Base-by-base conservation (phyloP, 495 filamentous ascomycete species). In the Opeltia flavorubescens region DNA sequence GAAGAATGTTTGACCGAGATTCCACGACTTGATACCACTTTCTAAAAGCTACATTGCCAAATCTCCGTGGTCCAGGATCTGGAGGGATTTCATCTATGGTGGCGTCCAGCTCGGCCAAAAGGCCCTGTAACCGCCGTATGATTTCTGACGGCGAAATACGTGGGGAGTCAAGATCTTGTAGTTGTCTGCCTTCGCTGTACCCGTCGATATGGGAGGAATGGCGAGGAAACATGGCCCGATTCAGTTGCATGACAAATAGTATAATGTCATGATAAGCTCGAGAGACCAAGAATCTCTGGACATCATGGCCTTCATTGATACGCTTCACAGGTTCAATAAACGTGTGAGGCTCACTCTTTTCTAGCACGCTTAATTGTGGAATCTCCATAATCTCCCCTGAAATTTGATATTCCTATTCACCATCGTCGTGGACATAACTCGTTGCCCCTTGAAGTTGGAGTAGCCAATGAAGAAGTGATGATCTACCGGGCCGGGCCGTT, bases 21-120 rank as follows among this genome's bases (percentile, higher is more conserved):
- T 80, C 77, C 25, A 89, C 67, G 11, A 84, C 58, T 47, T 76
- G 62, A 58, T 83, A 72, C 87, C 89, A 99, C 52, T 67, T 82
- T 18, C 88, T 71, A 61, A 95, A 96, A 51, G 80, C 84, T 34
- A 84, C 65, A 60, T 99, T 96, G 4, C 93, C 91, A 59, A 95
- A 99, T 44, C 91, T 69, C 26, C 91, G 68, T 9, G 89, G 87
- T 20, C 89, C 88, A 12, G 72, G 71, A 55, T 94, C 83, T 5
- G 87, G 88, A 7, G 89, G 91, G 4, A 76, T 80, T 59, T 88
- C 80, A 3, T 81, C 74, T 36, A 94, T 77, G 23, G 89, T 74
- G 3, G 63, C 66, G 51, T 77, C 75, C 4, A 89, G 64, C 21
- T 59, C 69, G 4, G 66, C 63, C 8, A 94, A 61, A 28, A 94